Conservation (phyloP, 2,329 filamentous ascomycete species). For the Botrytis hyacinthi region DNA sequence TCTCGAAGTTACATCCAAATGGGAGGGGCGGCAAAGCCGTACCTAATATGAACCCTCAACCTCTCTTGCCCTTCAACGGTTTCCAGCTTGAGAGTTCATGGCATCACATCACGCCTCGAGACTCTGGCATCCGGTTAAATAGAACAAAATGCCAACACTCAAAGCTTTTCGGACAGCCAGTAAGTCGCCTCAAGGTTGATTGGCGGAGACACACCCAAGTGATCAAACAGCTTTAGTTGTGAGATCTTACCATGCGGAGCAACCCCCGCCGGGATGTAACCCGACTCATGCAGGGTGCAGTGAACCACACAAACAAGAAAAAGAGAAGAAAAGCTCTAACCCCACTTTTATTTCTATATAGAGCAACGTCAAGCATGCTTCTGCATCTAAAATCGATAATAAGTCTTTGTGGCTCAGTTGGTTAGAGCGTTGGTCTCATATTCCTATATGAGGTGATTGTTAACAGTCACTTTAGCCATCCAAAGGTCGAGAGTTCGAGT, state of each 20-base stretch:
- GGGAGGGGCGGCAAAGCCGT: not conserved
- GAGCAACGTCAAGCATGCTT: rapidly evolving
- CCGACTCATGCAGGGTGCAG: not conserved
- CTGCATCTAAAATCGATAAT: not conserved
- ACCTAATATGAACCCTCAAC: not conserved
- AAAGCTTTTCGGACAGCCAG: not conserved
- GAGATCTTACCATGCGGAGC: not conserved
- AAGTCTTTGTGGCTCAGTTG: constrained; percentile 45
- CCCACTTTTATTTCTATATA: not conserved
- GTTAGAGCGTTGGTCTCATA: constrained; percentile 46
- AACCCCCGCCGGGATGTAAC: not conserved
- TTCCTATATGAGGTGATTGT: constrained; percentile 14
- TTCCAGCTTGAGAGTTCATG: not conserved
- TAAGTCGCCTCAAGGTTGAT: not conserved
- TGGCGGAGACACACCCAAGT: not conserved
- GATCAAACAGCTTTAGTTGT: not conserved
- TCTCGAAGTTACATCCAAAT: not conserved
- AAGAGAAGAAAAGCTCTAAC: not conserved
- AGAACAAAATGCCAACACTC: not conserved
- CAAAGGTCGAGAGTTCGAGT: constrained; percentile 53
- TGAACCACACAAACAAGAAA: not conserved
- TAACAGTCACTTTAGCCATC: constrained; percentile 29
- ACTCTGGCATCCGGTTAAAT: not conserved
- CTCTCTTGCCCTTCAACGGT: not conserved
- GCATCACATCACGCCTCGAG: not conserved